These are phyloP conservation scores for Boletus patriciae DNA, from an alignment of 768 basidiomycete genomes.

Conservation along the genomic window DNA sequence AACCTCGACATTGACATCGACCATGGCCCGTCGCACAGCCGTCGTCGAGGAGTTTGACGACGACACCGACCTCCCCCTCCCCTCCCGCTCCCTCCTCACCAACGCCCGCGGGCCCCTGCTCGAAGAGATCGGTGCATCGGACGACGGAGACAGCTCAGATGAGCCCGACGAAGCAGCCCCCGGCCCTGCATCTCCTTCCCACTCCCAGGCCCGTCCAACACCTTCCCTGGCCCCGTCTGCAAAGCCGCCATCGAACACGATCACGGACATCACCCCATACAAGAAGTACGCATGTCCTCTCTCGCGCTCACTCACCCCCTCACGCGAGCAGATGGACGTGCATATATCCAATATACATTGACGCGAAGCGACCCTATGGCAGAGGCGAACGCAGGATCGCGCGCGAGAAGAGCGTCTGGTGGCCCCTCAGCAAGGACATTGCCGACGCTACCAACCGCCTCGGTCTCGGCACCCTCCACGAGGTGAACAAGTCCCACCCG, in stretches of 20 bases:
- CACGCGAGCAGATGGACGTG: slow-evolving; percentile 75
- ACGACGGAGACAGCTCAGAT: slow-evolving; percentile 47
- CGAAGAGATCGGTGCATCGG: slow-evolving; percentile 61
- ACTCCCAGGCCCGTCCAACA: slow-evolving; percentile 24
- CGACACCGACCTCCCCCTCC: slow-evolving; percentile 88
- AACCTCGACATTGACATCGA: slow-evolving; percentile 10
- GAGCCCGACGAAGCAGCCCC: slow-evolving; percentile 37
- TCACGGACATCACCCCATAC: slow-evolving; percentile 79
- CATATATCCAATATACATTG: slow-evolving; percentile 95
- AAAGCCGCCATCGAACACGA: slow-evolving; percentile 36
- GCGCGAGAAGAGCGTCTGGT: slow-evolving; percentile 82
- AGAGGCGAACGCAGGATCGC: slow-evolving; percentile 81
- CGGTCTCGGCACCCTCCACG: slow-evolving; percentile 79
- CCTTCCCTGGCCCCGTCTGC: slow-evolving; percentile 18
- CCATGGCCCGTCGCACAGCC: slow-evolving; percentile 71
- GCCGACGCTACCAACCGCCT: slow-evolving; percentile 77
- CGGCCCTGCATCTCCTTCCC: slow-evolving; percentile 57
- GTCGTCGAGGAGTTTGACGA: slow-evolving; percentile 87
- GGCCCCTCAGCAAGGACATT: slow-evolving; percentile 93
- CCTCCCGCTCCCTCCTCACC: slow-evolving; percentile 60
- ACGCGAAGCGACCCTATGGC: slow-evolving; percentile 88
- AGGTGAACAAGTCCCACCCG: slow-evolving; percentile 89
- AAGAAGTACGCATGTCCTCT: slow-evolving; percentile 58
- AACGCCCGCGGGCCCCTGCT: slow-evolving; percentile 75
- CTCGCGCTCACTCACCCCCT: slow-evolving; percentile 3